Percentiles rank a stretch among this genome's conserved stretches.
Conservation (phyloP, 2,329 filamentous ascomycete genomes). For the Ilyonectria robusta region DNA sequence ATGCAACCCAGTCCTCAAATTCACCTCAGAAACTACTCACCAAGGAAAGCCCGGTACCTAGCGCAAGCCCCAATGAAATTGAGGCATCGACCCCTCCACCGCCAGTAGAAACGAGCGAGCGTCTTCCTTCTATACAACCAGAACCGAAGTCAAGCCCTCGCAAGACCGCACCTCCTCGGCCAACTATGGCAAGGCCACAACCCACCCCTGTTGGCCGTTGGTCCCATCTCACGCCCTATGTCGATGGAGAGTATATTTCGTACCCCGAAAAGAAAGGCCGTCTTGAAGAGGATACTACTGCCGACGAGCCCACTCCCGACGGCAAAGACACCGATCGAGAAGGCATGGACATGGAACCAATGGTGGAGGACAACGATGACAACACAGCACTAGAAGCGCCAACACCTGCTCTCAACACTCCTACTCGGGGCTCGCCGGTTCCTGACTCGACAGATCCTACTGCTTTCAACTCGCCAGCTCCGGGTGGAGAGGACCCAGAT, state of each 20-base stretch:
- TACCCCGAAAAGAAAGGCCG: conserved; percentile 57
- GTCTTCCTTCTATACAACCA: conserved; percentile 36
- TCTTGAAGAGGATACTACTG: conserved; percentile 50
- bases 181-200: conserved; percentile 45
- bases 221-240: conserved; percentile 58
- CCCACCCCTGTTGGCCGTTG: conserved; percentile 52
- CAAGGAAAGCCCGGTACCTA: conserved; percentile 32
- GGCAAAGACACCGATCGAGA: conserved; percentile 50
- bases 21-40: conserved; percentile 23
- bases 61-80: conserved; percentile 37
- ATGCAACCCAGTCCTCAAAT: conserved; percentile 25
- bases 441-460: conserved; percentile 57
- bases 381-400: conserved; percentile 50
- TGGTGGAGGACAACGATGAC: conserved; percentile 53
- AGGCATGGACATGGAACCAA: conserved; percentile 49
- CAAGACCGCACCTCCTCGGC: conserved; percentile 32
- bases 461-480: conserved; percentile 55
- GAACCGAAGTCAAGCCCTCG: conserved; percentile 42
- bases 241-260: conserved; percentile 55
- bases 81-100: conserved; percentile 38
- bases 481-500: conserved; percentile 54
- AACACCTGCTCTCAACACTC: conserved; percentile 57
- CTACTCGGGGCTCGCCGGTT: conserved; percentile 56
- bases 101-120: conserved; percentile 34
- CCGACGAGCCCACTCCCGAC: conserved; percentile 51